Base-by-base conservation (phyloP, 495 filamentous ascomycete genomes). In the Penicillium taxi region DNA sequence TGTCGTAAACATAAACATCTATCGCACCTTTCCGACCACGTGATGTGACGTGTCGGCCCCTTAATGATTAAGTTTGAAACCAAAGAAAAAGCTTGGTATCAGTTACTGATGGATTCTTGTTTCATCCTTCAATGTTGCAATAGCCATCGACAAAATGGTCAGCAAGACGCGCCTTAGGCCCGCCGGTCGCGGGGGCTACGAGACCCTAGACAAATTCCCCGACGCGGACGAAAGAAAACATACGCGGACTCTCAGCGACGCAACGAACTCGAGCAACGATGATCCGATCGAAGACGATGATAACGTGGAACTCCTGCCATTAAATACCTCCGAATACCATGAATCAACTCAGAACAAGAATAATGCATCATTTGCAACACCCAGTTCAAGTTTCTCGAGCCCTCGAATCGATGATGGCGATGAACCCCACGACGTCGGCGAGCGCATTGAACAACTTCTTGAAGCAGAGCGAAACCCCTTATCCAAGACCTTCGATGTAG, bases 401-500 rank as follows among this genome's bases (percentile, higher is more conserved):
- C 11, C 37, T 7, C 14, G 16, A 13, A 9, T 35, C 22, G 31
- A 44, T 23, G 37, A 36, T 15, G 37, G 35, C 26, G 37, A 37
- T 3, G 39, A 48, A 29, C 36, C 45, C 3, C 44, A 39, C 19
- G 39, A 48, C 20, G 44, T 51, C 2, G 40, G 44, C 9, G 39
- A 46, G 6, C 39, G 39, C 13, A 54, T 56, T 21, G 42, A 54
- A 17, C 27, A 41, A 7, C 26, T 56, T 12, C 35, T 56, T 2
- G 36, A 34, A 2, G 31, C 31, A 2, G 46, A 54, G 14, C 37
- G 34, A 21, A 32, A 5, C 24, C 17, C 34, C 9, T 15, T 54
- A 0, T 30, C 38, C 7, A 39, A 56, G 7, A 44, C 53, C 4
- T 56, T 56, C 31, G 26, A 49, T 26, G 37, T 48, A 4, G 53